Evolutionary conservation across 2,329 filamentous ascomycete genomes (phyloP).

Genomic region (Plectosphaerella cucumerina): DNA sequence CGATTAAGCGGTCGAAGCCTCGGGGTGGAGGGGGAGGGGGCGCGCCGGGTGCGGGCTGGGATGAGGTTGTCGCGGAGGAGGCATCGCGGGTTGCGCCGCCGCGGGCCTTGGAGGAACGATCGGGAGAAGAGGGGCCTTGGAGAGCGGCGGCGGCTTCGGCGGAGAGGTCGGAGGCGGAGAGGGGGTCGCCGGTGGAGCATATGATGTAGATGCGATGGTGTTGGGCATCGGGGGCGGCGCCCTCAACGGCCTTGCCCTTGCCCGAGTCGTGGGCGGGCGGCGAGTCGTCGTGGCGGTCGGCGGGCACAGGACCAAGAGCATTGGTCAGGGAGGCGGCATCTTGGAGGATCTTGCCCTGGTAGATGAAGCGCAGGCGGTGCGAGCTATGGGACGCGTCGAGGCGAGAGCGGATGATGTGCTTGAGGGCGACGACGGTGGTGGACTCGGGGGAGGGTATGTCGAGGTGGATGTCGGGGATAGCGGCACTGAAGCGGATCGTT

Average conservation of each 20-base stretch:
- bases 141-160: slow-evolving; percentile 54
- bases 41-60: slow-evolving; percentile 37
- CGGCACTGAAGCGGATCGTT: slow-evolving; percentile 85
- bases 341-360: slow-evolving; percentile 80
- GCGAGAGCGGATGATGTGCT: slow-evolving; percentile 72
- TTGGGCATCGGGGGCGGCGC: slow-evolving; percentile 29
- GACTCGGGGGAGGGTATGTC: slow-evolving; percentile 64
- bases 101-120: not conserved
- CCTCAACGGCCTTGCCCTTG: slow-evolving; percentile 66
- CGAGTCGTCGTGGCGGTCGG: slow-evolving; percentile 20
- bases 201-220: slow-evolving; percentile 75
- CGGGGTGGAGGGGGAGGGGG: slow-evolving; percentile 30
- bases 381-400: slow-evolving; percentile 59
- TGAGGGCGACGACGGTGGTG: slow-evolving; percentile 74
- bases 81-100: slow-evolving; percentile 46
- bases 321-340: slow-evolving; percentile 65
- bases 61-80: slow-evolving; percentile 18
- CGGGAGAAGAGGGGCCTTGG: slow-evolving; percentile 21
- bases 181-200: slow-evolving; percentile 79
- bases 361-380: slow-evolving; percentile 80
- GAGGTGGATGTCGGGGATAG: slow-evolving; percentile 77
- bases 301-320: slow-evolving; percentile 60
- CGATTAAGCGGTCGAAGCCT: slow-evolving; percentile 84
- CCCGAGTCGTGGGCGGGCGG: slow-evolving; percentile 25
- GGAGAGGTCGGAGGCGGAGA: slow-evolving; percentile 65